A percentile compares a stretch with the other conserved stretches of the same genome.
Conservation (phyloP, 2,329 filamentous ascomycete species). For the Coleophoma cylindrospora region DNA sequence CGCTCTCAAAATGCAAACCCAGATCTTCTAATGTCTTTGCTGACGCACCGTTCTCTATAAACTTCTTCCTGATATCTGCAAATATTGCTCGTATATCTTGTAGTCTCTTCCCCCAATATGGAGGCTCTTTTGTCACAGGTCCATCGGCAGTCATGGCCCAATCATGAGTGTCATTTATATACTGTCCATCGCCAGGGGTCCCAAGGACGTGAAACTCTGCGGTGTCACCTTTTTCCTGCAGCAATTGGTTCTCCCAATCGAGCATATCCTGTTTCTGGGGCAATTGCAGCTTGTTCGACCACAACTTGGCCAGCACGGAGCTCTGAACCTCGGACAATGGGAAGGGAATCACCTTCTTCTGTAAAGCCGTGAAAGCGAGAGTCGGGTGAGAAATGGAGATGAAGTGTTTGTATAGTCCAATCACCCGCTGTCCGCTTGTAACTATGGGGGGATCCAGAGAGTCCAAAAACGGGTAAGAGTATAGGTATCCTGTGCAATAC, state of each 20-base stretch:
- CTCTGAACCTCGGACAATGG: conserved; percentile 74
- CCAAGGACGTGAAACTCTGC: conserved; percentile 43
- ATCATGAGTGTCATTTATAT: conserved; percentile 64
- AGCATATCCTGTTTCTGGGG: conserved; percentile 62
- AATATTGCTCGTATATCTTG: conserved; percentile 69
- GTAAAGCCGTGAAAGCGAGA: conserved; percentile 69
- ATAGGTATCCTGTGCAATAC: conserved; percentile 89
- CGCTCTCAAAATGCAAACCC: conserved; percentile 51
- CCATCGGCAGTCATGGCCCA: conserved; percentile 51
- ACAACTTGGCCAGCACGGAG: conserved; percentile 71
- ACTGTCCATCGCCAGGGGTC: conserved; percentile 57
- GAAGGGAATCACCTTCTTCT: conserved; percentile 85
- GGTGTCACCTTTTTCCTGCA: conserved; percentile 34
- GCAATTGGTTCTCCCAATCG: conserved; percentile 54
- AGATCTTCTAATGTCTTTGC: conserved; percentile 67
- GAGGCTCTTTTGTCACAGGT: conserved; percentile 58
- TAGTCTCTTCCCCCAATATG: conserved; percentile 65
- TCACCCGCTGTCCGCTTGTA: conserved; percentile 63
- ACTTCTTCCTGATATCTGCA: conserved; percentile 65
- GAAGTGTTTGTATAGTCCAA: conserved; percentile 73
- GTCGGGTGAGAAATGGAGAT: conserved; percentile 74
- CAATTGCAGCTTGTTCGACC: conserved; percentile 64
- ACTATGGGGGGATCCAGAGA: conserved; percentile 49
- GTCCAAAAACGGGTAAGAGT: conserved; percentile 69
- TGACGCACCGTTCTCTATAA: conserved; percentile 58